These are phyloP conservation scores for Coemansia sp. DNA, from an alignment of 192 early-diverging fungal species.

Conservation along the genomic window DNA sequence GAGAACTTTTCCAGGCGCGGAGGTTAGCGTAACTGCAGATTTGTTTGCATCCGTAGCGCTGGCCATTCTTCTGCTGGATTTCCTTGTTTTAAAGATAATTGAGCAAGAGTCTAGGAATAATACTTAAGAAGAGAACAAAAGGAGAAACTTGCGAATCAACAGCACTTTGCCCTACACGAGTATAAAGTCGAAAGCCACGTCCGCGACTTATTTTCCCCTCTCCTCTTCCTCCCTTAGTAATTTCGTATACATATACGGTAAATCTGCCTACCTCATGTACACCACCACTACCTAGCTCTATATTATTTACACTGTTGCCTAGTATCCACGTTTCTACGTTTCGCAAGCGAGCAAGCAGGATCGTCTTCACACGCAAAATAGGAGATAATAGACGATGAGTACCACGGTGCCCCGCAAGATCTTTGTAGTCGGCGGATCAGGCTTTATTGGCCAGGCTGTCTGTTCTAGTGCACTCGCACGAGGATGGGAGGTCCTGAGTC, in stretches of 20 bases:
- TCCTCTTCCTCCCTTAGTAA: no score
- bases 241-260: no score
- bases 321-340: no score
- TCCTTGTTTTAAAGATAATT: background rate
- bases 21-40: slow-evolving; percentile 58
- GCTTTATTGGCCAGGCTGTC: slow-evolving; percentile 61
- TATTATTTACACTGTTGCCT: no score
- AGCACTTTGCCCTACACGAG: no score
- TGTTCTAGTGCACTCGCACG: slow-evolving; percentile 43
- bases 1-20: slow-evolving; percentile 96
- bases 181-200: no score
- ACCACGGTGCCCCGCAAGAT: slow-evolving; percentile 27
- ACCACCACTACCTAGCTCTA: no score
- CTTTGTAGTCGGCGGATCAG: slow-evolving; percentile 64
- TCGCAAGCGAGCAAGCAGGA: no score
- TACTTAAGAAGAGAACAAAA: background rate
- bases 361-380: background rate
- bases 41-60: background rate
- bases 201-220: no score
- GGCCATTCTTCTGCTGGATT: background rate
- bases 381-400: slow-evolving; percentile 10
- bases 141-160: no score
- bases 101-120: background rate
- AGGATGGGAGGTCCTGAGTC: slow-evolving; percentile 56
- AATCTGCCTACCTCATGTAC: no score